Percentiles rank a stretch among this genome's conserved stretches.
Evolutionary conservation across 2,329 filamentous ascomycete genomes (phyloP).

Genomic region (Coniochaeta hoffmannii): DNA sequence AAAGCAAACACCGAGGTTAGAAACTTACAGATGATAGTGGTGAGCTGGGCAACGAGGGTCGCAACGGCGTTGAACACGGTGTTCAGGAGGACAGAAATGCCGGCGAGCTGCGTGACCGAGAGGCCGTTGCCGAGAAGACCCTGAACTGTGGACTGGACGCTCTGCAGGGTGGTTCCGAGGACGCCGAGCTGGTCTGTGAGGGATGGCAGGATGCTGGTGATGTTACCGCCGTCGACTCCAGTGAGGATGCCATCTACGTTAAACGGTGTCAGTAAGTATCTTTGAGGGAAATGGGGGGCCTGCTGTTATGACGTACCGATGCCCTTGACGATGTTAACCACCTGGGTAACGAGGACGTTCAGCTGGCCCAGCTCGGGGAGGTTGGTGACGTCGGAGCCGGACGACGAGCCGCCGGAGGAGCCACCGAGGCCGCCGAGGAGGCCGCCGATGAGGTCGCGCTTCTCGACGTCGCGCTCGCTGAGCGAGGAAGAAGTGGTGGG

Average conservation of each 20-base stretch:
- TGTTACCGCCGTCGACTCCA: neutral
- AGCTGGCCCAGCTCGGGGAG: neutral
- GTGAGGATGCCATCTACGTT: neutral
- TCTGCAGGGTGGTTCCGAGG: neutral
- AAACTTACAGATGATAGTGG: neutral
- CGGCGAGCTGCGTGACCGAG: neutral
- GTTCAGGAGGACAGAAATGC: neutral
- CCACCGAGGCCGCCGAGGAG: neutral
- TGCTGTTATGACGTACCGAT: neutral
- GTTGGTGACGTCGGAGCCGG: neutral
- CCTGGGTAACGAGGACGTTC: neutral
- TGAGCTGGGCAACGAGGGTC: neutral
- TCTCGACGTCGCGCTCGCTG: no score
- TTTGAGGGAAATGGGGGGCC: no score
- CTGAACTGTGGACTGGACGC: no score
- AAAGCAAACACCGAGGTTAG: neutral
- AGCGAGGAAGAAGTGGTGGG: neutral
- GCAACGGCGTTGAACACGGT: neutral
- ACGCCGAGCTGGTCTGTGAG: neutral
- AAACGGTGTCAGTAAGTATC: neutral
- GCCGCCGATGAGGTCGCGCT: neutral
- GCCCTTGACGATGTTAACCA: neutral
- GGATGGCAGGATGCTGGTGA: neutral
- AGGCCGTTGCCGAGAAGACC: neutral
- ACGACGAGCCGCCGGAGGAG: neutral